Base-by-base conservation (phyloP, 768 basidiomycete species). In the Tricholoma hemisulphureum region DNA sequence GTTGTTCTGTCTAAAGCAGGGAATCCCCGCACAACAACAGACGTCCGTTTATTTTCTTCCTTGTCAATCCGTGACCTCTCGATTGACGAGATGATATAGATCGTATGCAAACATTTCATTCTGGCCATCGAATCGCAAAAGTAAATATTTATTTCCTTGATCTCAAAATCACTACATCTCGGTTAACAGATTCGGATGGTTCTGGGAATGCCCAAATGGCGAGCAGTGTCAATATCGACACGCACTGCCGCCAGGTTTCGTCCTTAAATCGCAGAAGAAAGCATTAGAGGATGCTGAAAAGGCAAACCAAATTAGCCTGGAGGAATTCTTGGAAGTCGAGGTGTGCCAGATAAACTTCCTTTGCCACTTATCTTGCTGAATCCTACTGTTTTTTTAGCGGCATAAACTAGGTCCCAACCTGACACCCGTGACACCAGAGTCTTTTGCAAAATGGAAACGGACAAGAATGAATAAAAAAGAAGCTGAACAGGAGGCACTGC, bases 261-360 rank as follows among this genome's bases (percentile, higher is more conserved):
- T 97, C 21, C 84, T 98, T 64, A 97, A 91, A 72, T 92, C 93
- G 3, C 93, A 98, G 74, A 88, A 80, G 76, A 98, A 98, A 74
- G 93, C 93, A 3, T 77, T 84, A 35, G 95, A 94, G 53, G 95
- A 95, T 13, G 93, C 91, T 2, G 93, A 90, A 23, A 95, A 93
- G 73, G 88, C 90, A 4, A 89, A 91, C 57, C 77, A 80, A 51
- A 98, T 99, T 69, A 93, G 91, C 63, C 64, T 99, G 35, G 97
- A 98, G 70, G 97, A 98, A 63, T 99, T 99, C 78, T 71, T 99
- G 56, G 97, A 99, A 76, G 93, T 93, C 51, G 96, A 98, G 87
- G 95, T 94, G 64, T 55, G 80, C 64, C 24, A 51, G 35, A 37
- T 20, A 23, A 51, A 20, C 31, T 28, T 29, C 10, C n/a, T 16